Percentiles rank a stretch among this genome's conserved stretches.
Evolutionary conservation across 2,329 filamentous ascomycete species (phyloP).

Genomic region (Dactylellina leptospora): DNA sequence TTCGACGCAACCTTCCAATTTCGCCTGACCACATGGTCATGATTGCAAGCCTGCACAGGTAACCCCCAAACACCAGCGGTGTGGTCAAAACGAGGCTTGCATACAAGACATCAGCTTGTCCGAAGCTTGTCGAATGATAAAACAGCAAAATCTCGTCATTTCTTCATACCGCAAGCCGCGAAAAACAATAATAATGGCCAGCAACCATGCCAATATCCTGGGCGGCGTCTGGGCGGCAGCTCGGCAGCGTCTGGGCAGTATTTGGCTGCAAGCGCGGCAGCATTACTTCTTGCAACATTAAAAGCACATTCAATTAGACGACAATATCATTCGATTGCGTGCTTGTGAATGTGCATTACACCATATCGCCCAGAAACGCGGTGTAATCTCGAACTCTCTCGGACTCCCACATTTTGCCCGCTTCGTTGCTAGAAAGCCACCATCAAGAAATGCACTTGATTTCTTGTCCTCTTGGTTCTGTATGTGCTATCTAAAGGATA

Average conservation of each 20-base stretch:
- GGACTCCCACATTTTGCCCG: slow-evolving; percentile 15
- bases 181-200: background rate
- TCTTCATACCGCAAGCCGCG: background rate
- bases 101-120: slow-evolving; percentile 13
- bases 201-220: slow-evolving; percentile 39
- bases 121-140: slow-evolving; percentile 51
- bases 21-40: too few relatives aligned
- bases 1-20: too few relatives aligned
- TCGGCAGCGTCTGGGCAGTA: slow-evolving; percentile 26
- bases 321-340: slow-evolving; percentile 35
- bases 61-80: slow-evolving; percentile 17
- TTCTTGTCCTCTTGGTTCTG: slow-evolving; percentile 44
- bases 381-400: slow-evolving; percentile 13
- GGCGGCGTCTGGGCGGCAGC: slow-evolving; percentile 40
- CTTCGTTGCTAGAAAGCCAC: background rate
- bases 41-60: background rate
- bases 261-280: slow-evolving; percentile 23
- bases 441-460: slow-evolving; percentile 2
- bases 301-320: slow-evolving; percentile 14
- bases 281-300: background rate
- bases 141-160: slow-evolving; percentile 49
- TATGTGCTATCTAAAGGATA: background rate
- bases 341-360: slow-evolving; percentile 32
- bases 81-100: slow-evolving; percentile 24
- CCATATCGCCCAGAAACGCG: slow-evolving; percentile 35